A percentile compares a stretch with the other conserved stretches of the same genome.
Conservation (phyloP, 108 stramenopile species). For the Fragilariopsis cylindrus region DNA sequence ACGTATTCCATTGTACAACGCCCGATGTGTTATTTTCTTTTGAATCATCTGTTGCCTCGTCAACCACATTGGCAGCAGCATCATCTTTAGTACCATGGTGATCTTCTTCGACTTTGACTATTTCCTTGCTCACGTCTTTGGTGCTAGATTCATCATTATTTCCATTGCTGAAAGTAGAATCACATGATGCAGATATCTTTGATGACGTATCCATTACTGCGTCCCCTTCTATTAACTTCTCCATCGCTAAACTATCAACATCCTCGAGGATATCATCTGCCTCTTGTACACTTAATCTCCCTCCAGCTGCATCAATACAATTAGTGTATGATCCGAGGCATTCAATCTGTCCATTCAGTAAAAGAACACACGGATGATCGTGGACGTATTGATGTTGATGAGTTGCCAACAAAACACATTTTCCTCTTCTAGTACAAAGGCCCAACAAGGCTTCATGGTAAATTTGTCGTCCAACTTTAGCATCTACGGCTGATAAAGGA, state of each 20-base stretch:
- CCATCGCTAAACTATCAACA: background rate
- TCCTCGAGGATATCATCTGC: conserved; percentile 28
- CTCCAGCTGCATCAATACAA: conserved; percentile 62
- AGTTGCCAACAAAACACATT: conserved; percentile 86
- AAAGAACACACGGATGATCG: conserved; percentile 68
- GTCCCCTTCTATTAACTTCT: background rate
- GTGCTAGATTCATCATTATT: conserved; percentile 1
- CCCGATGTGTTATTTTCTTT: conserved; percentile 80
- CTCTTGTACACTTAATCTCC: conserved; percentile 39
- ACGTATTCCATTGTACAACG: conserved; percentile 70
- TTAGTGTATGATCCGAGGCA: conserved; percentile 70
- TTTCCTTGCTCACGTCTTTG: background rate
- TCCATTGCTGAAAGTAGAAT: background rate
- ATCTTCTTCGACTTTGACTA: conserved; percentile 6
- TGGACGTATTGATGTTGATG: conserved; percentile 92
- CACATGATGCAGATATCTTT: background rate
- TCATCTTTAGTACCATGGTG: background rate
- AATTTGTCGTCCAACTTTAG: conserved; percentile 76
- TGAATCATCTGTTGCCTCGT: conserved; percentile 35
- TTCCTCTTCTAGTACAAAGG: conserved; percentile 49
- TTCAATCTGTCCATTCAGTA: conserved; percentile 62
- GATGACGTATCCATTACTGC: background rate
- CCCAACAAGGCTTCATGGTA: conserved; percentile 80
- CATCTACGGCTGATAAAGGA: conserved; percentile 94
- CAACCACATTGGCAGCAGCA: background rate